These are phyloP conservation scores for Lentinula edodes DNA, from an alignment of 768 basidiomycete genomes.

Conservation along the genomic window DNA sequence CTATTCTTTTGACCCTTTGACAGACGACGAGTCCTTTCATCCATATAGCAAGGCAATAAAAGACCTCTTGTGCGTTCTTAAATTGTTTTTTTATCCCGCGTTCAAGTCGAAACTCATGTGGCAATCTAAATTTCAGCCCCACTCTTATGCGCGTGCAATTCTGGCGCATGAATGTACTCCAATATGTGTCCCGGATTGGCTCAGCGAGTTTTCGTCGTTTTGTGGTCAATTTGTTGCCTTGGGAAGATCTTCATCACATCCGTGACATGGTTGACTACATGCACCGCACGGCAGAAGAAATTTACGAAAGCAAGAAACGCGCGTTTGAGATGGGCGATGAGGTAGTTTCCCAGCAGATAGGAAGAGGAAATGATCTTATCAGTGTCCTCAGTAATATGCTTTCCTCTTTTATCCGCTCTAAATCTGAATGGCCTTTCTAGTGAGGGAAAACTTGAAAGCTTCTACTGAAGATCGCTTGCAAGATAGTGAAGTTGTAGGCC, in stretches of 20 bases:
- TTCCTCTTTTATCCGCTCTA: too few species aligned
- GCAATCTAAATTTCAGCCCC: not conserved
- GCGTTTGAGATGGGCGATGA: conserved; percentile 20
- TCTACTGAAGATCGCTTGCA: conserved; percentile 23
- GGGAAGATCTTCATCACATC: conserved; percentile 16
- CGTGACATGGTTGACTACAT: conserved; percentile 23
- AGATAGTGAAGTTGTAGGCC: conserved; percentile 30
- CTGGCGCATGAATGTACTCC: conserved; percentile 15
- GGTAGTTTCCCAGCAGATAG: conserved; percentile 19
- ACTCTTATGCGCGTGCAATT: not conserved
- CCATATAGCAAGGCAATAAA: not conserved
- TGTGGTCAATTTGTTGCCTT: conserved; percentile 17
- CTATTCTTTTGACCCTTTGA: conserved; percentile 4
- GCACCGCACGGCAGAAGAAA: conserved; percentile 18
- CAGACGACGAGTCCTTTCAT: not conserved
- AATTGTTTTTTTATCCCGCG: not conserved
- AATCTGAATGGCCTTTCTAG: conserved; percentile 13
- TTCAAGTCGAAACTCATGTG: not conserved
- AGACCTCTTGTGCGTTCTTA: not conserved
- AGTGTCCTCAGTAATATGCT: conserved; percentile 24
- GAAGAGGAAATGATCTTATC: conserved; percentile 29
- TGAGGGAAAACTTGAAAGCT: conserved; percentile 29
- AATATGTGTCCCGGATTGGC: conserved; percentile 18
- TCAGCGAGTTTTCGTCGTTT: conserved; percentile 21
- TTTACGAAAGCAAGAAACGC: conserved; percentile 22